These are phyloP conservation scores for Castanea mollissima DNA, from an alignment of 306 rosid species.

Conservation along the genomic window DNA sequence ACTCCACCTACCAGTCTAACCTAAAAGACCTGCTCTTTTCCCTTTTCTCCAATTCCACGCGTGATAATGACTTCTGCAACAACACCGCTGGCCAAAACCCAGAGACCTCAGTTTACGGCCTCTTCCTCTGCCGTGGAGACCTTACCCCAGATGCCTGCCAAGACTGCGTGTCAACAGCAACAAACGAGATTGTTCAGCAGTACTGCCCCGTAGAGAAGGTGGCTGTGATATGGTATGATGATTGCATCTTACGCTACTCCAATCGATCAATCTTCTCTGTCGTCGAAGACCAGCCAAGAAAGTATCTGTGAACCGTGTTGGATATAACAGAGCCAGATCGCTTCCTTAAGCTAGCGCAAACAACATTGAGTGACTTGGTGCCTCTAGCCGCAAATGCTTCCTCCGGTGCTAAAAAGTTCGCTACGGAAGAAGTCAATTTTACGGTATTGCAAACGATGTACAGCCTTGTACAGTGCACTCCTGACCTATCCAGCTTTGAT, in stretches of 20 bases:
- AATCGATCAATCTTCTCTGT: slow-evolving; percentile 15
- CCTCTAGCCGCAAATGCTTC: not conserved
- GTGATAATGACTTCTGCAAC: not conserved
- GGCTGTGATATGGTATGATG: slow-evolving; percentile 25
- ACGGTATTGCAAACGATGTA: not conserved
- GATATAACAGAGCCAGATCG: not conserved
- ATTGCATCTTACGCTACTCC: slow-evolving; percentile 39
- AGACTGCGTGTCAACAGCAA: slow-evolving; percentile 28
- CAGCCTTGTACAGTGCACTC: slow-evolving; percentile 38
- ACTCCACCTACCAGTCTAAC: not conserved
- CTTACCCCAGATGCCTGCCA: not conserved
- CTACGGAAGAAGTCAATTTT: not conserved
- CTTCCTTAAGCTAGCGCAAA: not conserved
- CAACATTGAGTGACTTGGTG: slow-evolving; percentile 1
- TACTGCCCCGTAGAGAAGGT: slow-evolving; percentile 21
- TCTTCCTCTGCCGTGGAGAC: slow-evolving; percentile 4
- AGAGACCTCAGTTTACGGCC: not conserved
- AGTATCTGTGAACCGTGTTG: fast-evolving
- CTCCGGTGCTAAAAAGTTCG: slow-evolving; percentile 6
- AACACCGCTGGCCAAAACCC: not conserved
- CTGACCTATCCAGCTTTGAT: slow-evolving; percentile 3
- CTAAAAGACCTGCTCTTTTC: not conserved
- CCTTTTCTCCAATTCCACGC: not conserved
- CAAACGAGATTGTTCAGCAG: not conserved
- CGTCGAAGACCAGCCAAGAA: not conserved